phyloP scores from a whole-genome alignment of 768 basidiomycete species.

The Boletus patriciae region DNA sequence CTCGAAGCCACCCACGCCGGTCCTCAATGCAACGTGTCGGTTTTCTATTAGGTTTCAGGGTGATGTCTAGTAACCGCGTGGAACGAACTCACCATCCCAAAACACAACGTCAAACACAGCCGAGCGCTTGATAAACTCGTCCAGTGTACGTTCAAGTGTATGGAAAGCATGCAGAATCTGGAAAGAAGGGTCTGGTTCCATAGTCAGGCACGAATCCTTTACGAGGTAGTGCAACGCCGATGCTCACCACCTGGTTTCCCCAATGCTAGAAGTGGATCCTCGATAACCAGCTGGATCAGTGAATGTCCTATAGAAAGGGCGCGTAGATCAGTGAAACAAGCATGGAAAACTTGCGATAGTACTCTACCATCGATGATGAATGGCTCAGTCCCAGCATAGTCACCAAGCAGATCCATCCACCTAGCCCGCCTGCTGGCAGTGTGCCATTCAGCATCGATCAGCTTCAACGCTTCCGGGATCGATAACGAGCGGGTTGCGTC shows the following conservation, averaged over 20 bases:
- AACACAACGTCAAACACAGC: conserved; percentile 66
- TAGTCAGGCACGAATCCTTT: not conserved
- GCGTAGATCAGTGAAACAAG: conserved; percentile 1
- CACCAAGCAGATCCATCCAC: conserved; percentile 72
- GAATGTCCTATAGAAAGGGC: conserved; percentile 53
- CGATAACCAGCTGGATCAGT: conserved; percentile 54
- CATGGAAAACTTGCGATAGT: not conserved
- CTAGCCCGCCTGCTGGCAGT: conserved; percentile 38
- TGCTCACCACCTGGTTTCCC: conserved; percentile 46
- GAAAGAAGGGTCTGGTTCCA: conserved; percentile 47
- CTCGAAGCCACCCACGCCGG: conserved; percentile 36
- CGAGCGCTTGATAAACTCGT: conserved; percentile 48
- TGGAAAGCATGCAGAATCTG: conserved; percentile 64
- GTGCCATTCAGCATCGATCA: conserved; percentile 43
- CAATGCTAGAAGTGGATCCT: conserved; percentile 60
- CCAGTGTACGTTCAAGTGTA: conserved; percentile 51
- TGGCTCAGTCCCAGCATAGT: conserved; percentile 65
- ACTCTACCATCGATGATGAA: conserved; percentile 62
- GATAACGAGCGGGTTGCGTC: conserved; percentile 4
- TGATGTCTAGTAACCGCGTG: not conserved
- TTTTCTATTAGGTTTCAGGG: conserved; percentile 36
- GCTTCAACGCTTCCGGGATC: conserved; percentile 25
- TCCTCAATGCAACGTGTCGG: conserved; percentile 43
- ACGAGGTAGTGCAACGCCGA: not conserved
- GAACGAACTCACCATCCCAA: conserved; percentile 46